A percentile compares a stretch with the other conserved stretches of the same genome.
phyloP scores from a whole-genome alignment of 108 stramenopile genomes.

The Nitzschia sp. region DNA sequence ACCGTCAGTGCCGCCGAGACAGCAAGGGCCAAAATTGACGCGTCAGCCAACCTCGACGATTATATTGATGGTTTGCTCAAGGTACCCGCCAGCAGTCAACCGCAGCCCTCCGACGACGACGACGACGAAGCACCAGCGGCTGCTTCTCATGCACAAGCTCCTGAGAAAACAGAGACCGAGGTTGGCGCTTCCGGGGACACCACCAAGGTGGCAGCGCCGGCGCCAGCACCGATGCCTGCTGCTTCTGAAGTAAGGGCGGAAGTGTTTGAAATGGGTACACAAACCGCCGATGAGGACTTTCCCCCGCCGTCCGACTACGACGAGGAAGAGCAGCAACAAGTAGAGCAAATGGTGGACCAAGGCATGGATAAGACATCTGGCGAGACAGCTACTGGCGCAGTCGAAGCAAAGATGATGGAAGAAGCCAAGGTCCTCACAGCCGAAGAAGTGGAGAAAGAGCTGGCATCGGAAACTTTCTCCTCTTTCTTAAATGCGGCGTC shows the following conservation, averaged over 20 bases:
- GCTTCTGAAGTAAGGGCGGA: conserved; percentile 35
- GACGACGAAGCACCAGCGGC: conserved; percentile 6
- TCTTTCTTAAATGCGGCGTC: conserved; percentile 76
- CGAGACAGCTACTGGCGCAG: not conserved
- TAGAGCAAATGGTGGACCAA: conserved; percentile 2
- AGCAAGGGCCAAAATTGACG: conserved; percentile 25
- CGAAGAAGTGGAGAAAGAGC: conserved; percentile 60
- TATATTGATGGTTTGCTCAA: conserved; percentile 80
- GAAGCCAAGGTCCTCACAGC: conserved; percentile 41
- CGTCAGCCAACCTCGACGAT: conserved; percentile 64
- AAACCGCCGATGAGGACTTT: conserved; percentile 78
- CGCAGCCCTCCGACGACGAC: conserved; percentile 12
- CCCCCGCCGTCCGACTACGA: conserved; percentile 52
- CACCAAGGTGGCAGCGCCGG: conserved; percentile 1
- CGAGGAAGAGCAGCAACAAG: conserved; percentile 40
- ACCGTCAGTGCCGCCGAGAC: conserved; percentile 24
- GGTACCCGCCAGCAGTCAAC: conserved; percentile 23
- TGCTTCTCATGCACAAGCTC: not conserved
- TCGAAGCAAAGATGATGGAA: conserved; percentile 13
- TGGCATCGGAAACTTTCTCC: conserved; percentile 61
- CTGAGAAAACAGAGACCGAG: not conserved
- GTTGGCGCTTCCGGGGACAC: conserved; percentile 7
- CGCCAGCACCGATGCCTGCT: conserved; percentile 21
- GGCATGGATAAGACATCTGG: conserved; percentile 7
- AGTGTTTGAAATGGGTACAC: conserved; percentile 79